Evolutionary conservation across 345 rosid species (phyloP).

Genomic region (Anastatica hierochuntica): DNA sequence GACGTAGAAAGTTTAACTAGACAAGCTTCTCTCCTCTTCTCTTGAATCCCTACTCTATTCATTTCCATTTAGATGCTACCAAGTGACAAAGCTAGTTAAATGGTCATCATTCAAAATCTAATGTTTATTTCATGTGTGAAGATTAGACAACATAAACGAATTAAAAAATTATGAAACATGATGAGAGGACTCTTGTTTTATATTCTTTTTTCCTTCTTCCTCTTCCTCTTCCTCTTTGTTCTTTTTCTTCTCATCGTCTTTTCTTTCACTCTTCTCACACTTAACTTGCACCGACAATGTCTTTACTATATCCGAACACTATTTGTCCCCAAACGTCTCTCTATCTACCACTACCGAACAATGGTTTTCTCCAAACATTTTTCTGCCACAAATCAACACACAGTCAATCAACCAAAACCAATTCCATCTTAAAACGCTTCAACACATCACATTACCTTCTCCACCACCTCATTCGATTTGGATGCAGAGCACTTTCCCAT

Average conservation of each 20-base stretch:
- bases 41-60: too few relatives aligned
- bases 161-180: too few relatives aligned
- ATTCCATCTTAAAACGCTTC: not conserved
- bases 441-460: constrained; percentile 34
- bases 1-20: too few relatives aligned
- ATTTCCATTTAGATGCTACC: too few relatives aligned
- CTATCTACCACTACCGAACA: constrained; percentile 25
- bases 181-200: too few relatives aligned
- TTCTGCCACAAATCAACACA: constrained; percentile 17
- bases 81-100: too few relatives aligned
- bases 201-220: too few relatives aligned
- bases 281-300: constrained; percentile 53
- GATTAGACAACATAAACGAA: too few relatives aligned
- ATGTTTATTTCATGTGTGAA: too few relatives aligned
- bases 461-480: constrained; percentile 40
- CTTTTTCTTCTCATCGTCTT: not conserved
- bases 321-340: constrained; percentile 31
- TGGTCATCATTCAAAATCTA: too few relatives aligned
- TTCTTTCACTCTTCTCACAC: constrained; percentile 30
- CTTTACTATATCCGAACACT: constrained; percentile 34
- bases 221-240: not conserved
- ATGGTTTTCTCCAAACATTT: constrained; percentile 46
- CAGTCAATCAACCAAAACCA: not conserved
- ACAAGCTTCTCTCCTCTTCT: too few relatives aligned
- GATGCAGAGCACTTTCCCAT: constrained; percentile 46